Evolutionary conservation across 192 early-diverging fungal genomes (phyloP).

Genomic region (Obelidium mucronatum): DNA sequence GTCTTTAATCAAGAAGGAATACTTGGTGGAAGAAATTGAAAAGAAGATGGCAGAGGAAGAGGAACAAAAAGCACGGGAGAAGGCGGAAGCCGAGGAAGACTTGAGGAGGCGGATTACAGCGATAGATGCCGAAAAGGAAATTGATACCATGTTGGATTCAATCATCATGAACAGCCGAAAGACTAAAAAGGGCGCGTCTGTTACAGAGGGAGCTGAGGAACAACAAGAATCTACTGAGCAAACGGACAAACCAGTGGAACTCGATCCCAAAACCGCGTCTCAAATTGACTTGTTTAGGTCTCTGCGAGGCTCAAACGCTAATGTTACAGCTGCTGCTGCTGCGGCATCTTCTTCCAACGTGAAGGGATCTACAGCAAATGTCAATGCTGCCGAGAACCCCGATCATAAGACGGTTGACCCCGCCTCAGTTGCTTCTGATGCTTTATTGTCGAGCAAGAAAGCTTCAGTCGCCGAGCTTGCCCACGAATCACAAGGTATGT

Average conservation of each 20-base stretch:
- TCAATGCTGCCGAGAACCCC: background rate
- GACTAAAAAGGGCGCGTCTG: conserved; percentile 1
- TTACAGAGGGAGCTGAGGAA: background rate
- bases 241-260: too few species aligned
- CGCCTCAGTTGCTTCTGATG: background rate
- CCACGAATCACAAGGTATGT: too few species aligned
- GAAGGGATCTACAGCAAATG: conserved; percentile 3
- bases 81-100: background rate
- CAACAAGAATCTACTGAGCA: too few species aligned
- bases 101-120: background rate
- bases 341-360: background rate
- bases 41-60: conserved; percentile 24
- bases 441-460: conserved; percentile 1
- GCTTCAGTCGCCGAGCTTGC: conserved; percentile 7
- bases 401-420: conserved; percentile 3
- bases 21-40: conserved; percentile 38
- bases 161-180: conserved; percentile 36
- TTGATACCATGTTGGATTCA: conserved; percentile 23
- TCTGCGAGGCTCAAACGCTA: background rate
- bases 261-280: background rate
- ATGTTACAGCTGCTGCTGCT: background rate
- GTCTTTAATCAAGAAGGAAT: conserved; percentile 28
- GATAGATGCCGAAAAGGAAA: conserved; percentile 17
- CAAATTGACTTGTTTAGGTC: background rate
- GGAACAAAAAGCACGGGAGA: conserved; percentile 13